Conservation (phyloP, 2,329 filamentous ascomycete species). For the Lasiodiplodia citricola region DNA sequence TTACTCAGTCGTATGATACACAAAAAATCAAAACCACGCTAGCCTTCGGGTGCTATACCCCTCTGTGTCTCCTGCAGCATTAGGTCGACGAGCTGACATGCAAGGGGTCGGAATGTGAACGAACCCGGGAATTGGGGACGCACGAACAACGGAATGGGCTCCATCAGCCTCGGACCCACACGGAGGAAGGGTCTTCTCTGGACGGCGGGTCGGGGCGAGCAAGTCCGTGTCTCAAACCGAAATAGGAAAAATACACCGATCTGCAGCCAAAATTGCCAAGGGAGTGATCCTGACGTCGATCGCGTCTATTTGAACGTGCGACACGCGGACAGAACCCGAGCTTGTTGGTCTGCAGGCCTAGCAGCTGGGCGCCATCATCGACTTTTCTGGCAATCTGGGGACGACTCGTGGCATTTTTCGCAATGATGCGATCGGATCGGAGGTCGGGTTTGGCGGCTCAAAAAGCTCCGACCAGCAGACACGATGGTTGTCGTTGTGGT, state of each 20-base stretch:
- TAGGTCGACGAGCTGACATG: background rate
- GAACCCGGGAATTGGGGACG: background rate
- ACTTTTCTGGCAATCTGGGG: background rate
- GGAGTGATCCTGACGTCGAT: slow-evolving; percentile 16
- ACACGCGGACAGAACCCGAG: background rate
- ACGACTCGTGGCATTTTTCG: background rate
- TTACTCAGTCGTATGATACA: too few species aligned
- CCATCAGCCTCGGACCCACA: background rate
- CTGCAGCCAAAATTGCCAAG: background rate
- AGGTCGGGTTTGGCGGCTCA: slow-evolving; percentile 3
- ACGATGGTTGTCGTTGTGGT: slow-evolving; percentile 1
- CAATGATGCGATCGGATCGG: background rate
- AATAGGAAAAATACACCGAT: background rate
- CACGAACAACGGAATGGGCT: background rate
- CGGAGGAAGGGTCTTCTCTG: background rate
- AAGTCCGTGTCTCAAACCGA: background rate
- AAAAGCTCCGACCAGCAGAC: background rate
- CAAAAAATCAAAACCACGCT: too few species aligned
- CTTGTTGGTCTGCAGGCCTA: background rate
- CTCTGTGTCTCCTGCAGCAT: background rate
- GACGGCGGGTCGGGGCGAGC: slow-evolving; percentile 1
- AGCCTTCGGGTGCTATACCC: too few species aligned
- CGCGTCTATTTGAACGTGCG: slow-evolving; percentile 10
- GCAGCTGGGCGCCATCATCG: slow-evolving; percentile 19
- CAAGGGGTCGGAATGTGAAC: background rate